These are phyloP conservation scores for Aspergillus cavernicola DNA, from an alignment of 495 filamentous ascomycete genomes.

Conservation along the genomic window DNA sequence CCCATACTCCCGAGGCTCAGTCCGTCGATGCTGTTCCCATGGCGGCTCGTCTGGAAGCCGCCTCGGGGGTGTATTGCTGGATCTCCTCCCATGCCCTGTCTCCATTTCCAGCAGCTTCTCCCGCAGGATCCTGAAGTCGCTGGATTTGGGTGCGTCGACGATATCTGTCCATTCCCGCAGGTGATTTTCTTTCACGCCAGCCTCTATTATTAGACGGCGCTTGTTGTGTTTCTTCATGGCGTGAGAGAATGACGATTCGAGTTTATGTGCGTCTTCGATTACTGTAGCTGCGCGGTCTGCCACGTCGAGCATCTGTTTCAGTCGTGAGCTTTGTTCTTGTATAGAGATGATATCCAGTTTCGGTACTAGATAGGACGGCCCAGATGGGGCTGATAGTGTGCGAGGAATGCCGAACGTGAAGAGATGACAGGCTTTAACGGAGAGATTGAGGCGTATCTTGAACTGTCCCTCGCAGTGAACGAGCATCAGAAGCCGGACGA, in stretches of 20 bases:
- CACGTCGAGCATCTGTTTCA: conserved; percentile 1
- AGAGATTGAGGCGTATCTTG: background rate
- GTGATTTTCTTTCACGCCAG: background rate
- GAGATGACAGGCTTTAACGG: conserved; percentile 1
- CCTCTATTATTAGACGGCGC: background rate
- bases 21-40: background rate
- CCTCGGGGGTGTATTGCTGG: background rate
- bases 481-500: conserved; percentile 4
- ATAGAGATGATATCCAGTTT: background rate
- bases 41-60: background rate
- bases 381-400: background rate
- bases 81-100: background rate
- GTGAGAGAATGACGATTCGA: background rate
- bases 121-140: background rate
- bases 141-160: background rate
- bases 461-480: conserved; percentile 1
- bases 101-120: conserved; percentile 3
- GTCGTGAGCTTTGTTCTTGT: background rate
- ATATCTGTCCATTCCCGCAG: conserved; percentile 1
- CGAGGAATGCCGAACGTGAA: conserved; percentile 5
- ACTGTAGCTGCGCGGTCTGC: conserved; percentile 3
- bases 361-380: background rate
- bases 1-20: background rate
- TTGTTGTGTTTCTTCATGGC: conserved; percentile 1
- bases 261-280: background rate